A percentile compares a stretch with the other conserved stretches of the same genome.
Conservation (phyloP, 2,329 filamentous ascomycete species). For the Ustilaginoidea virens region DNA sequence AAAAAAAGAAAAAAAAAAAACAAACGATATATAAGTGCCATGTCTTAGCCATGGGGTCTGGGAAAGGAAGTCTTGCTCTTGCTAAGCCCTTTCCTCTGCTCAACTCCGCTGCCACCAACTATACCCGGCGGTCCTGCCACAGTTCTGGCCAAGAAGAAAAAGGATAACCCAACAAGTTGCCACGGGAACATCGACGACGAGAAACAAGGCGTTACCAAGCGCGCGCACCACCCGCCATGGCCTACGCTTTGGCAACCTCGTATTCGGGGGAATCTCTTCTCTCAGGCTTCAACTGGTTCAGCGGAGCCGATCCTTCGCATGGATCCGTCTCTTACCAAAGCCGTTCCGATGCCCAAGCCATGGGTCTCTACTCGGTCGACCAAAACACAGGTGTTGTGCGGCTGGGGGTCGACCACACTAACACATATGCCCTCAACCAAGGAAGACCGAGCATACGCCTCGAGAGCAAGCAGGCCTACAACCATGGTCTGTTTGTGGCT, state of each 20-base stretch:
- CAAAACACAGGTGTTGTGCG: constrained; percentile 25
- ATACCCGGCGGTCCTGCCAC: too few relatives aligned
- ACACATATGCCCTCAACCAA: constrained; percentile 18
- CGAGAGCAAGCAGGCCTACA: constrained; percentile 47
- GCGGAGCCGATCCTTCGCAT: constrained; percentile 42
- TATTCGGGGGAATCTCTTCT: constrained; percentile 29
- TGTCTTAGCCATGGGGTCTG: constrained; percentile 2
- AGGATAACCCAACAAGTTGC: too few relatives aligned
- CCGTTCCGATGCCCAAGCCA: constrained; percentile 20
- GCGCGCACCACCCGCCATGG: constrained; percentile 8
- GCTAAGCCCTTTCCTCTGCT: too few relatives aligned
- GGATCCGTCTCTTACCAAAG: constrained; percentile 49
- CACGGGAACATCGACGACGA: too few relatives aligned
- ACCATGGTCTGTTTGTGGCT: constrained; percentile 52
- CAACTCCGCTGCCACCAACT: too few relatives aligned
- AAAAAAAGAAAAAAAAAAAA: neutral
- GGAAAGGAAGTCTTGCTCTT: too few relatives aligned
- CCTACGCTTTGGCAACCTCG: constrained; percentile 26
- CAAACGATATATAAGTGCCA: constrained; percentile 4
- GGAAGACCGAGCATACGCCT: constrained; percentile 49
- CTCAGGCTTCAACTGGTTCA: constrained; percentile 33
- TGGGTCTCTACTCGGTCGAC: constrained; percentile 27
- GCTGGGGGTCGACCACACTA: constrained; percentile 28
- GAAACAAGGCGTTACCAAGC: too few relatives aligned
- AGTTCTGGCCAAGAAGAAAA: too few relatives aligned